Evolutionary conservation across 139 green algal species (phyloP), one percentile per base, ranked within the genome.

Genomic region (Picocystis salinarum): DNA sequence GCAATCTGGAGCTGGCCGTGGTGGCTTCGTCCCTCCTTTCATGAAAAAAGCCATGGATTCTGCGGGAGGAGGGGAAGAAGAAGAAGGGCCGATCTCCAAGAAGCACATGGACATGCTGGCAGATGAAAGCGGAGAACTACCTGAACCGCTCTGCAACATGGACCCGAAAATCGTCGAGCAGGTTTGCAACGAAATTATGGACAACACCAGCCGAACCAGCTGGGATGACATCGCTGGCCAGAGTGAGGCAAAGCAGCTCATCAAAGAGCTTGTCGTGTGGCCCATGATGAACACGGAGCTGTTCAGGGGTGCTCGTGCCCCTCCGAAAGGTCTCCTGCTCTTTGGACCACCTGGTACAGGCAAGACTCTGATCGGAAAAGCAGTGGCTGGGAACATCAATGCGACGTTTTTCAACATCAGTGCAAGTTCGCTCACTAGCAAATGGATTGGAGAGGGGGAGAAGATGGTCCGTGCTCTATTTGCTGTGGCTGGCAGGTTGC

Each of bases 391-490:
- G 58, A 89, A 97, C 64, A 90, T 92, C 48, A 65, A 66, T 9
- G 89, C 89, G n/a, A 85, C 90, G 6, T 99, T 99, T 63, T 96
- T 99, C 70, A 74, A 54, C 56, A 95, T 99, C 58, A 83, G 63
- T 11, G 77, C 85, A 19, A 81, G 66, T 10, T 91, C 74, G n/a
- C 75, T 99, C 19, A 94, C 83, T 28, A 82, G 58, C 50, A 99
- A 99, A 60, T 99, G 88, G 88, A 96, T 99, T 17, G 89, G 87
- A 7, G 84, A 98, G 59, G 83, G 84, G 3, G 86, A 95, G 59
- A 92, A 92, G 51, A 79, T 96, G 68, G 81, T 95, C 46, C 50
- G 73, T n/a, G 62, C 55, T 66, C 62, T 96, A 40, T 97, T 97
- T 62, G 74, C 83, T 3, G 74, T 98, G 24, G 82, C 88, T 3